Evolutionary conservation across 2,329 filamentous ascomycete species (phyloP).

Genomic region (Didymella exigua): DNA sequence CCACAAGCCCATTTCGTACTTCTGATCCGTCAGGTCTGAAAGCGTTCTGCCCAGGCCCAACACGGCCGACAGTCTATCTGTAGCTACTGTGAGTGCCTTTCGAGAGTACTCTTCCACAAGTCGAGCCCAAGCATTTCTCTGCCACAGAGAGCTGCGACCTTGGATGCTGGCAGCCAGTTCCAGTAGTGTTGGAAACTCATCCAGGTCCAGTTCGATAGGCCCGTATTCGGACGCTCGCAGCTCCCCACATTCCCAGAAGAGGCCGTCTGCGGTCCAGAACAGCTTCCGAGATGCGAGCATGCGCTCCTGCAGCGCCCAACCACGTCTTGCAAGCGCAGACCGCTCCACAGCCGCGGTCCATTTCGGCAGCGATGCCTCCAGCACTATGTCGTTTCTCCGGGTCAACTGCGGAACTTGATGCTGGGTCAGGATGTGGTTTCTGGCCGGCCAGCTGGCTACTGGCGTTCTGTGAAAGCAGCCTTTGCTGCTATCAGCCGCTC

Average conservation of each 20-base stretch:
- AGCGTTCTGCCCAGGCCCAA: not conserved
- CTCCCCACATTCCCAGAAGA: not conserved
- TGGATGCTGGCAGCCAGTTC: not conserved
- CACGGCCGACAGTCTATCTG: not conserved
- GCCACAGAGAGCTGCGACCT: not conserved
- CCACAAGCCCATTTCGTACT: not conserved
- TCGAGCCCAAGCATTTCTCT: not conserved
- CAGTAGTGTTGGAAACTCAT: not conserved
- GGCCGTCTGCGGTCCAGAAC: not conserved
- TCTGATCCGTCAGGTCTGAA: not conserved
- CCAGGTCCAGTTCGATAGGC: not conserved
- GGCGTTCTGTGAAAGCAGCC: not conserved
- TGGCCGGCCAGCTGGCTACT: not conserved
- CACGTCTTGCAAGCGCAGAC: not conserved
- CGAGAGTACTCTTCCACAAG: not conserved
- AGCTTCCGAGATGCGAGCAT: not conserved
- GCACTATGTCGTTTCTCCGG: not conserved
- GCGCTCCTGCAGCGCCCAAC: constrained; percentile 3
- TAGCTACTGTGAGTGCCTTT: not conserved
- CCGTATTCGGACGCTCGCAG: not conserved
- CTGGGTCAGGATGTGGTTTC: not conserved
- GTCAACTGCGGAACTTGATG: no score
- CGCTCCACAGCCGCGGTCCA: not conserved
- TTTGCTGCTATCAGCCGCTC: not conserved
- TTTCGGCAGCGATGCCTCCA: not conserved